Percentiles rank a stretch among this genome's conserved stretches.
Conservation (phyloP, 2,329 filamentous ascomycete genomes). For the Tympanopsis confertula region DNA sequence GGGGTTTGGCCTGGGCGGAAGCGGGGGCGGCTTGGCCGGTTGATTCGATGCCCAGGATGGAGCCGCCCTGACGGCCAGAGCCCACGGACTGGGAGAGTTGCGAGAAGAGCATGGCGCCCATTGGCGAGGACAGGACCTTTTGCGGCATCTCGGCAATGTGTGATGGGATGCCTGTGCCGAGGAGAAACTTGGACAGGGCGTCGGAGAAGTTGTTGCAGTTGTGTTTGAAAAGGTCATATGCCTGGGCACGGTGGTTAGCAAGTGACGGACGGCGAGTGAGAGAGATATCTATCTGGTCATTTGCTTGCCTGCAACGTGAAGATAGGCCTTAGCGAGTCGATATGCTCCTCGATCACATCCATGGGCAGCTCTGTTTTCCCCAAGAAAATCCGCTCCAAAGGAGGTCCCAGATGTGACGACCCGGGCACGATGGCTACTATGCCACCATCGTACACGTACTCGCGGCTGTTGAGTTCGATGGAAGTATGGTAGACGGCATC, state of each 20-base stretch:
- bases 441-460: constrained; percentile 84
- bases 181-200: constrained; percentile 77
- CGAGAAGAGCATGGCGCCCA: constrained; percentile 78
- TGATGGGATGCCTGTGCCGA: constrained; percentile 77
- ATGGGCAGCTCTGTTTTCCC: constrained; percentile 69
- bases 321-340: constrained; percentile 70
- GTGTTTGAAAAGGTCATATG: constrained; percentile 79
- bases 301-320: constrained; percentile 65
- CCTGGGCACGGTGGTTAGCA: constrained; percentile 27
- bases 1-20: constrained; percentile 14
- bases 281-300: no score
- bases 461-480: constrained; percentile 69
- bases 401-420: constrained; percentile 73
- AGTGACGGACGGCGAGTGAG: not conserved
- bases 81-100: constrained; percentile 44
- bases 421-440: constrained; percentile 74
- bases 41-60: constrained; percentile 37
- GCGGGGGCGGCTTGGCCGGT: constrained; percentile 11
- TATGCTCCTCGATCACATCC: constrained; percentile 75
- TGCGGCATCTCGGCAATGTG: constrained; percentile 79
- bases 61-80: constrained; percentile 32
- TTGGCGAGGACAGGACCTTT: constrained; percentile 72
- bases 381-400: constrained; percentile 64
- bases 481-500: constrained; percentile 95
- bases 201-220: constrained; percentile 99